These are phyloP conservation scores for Coemansia sp. DNA, from an alignment of 192 early-diverging fungal genomes.

Conservation along the genomic window DNA sequence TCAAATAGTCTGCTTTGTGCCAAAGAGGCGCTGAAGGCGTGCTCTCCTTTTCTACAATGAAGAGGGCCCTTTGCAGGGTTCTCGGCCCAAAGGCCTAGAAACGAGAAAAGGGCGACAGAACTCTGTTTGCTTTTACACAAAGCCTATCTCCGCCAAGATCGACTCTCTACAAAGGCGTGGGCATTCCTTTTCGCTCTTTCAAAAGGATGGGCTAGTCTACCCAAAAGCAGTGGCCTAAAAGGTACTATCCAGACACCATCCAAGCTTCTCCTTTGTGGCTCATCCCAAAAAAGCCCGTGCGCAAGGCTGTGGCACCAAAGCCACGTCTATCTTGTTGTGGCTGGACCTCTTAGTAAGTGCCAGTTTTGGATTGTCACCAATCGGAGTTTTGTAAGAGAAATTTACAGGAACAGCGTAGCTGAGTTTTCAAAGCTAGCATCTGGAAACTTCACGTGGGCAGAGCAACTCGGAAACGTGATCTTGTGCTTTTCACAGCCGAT, in stretches of 20 bases:
- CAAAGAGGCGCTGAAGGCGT: background rate
- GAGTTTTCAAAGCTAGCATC: background rate
- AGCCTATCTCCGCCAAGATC: background rate
- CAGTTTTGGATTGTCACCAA: background rate
- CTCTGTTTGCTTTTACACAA: conserved; percentile 5
- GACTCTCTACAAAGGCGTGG: conserved; percentile 3
- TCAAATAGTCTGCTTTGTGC: background rate
- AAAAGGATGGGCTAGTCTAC: background rate
- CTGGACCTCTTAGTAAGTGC: background rate
- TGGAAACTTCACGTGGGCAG: background rate
- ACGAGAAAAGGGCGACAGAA: background rate
- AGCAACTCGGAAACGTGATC: too few relatives aligned
- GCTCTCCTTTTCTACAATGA: conserved; percentile 3
- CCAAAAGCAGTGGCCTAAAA: background rate
- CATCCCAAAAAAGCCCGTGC: background rate
- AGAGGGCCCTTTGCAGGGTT: conserved; percentile 3
- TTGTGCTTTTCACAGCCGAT: too few relatives aligned
- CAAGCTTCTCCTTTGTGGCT: background rate
- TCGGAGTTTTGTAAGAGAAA: background rate
- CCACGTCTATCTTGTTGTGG: background rate
- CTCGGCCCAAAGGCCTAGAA: background rate
- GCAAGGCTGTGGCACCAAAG: background rate
- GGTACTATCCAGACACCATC: background rate
- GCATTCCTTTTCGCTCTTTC: background rate
- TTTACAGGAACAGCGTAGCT: background rate